Conservation (phyloP, 495 filamentous ascomycete species). For the Lophiotrema nucula region DNA sequence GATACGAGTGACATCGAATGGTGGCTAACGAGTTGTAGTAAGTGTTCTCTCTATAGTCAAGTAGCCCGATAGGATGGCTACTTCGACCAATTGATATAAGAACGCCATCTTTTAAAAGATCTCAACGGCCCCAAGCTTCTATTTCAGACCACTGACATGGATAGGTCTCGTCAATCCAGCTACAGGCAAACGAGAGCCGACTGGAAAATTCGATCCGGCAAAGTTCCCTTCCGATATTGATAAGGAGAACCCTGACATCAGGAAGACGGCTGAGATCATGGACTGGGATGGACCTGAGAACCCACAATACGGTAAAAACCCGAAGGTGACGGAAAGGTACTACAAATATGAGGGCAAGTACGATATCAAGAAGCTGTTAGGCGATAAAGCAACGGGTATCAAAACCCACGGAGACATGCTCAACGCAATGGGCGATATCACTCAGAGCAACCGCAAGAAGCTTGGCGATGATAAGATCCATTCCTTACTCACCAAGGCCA, state of each 20-base stretch:
- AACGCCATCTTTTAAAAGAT: too few species aligned
- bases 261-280: neutral
- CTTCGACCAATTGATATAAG: too few species aligned
- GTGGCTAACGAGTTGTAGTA: too few species aligned
- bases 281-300: neutral
- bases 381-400: neutral
- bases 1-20: too few species aligned
- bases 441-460: neutral
- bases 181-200: too few species aligned
- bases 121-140: too few species aligned
- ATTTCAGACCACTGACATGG: too few species aligned
- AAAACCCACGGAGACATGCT: neutral
- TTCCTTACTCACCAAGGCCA: neutral
- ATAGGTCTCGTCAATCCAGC: too few species aligned
- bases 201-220: neutral
- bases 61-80: too few species aligned
- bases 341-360: neutral
- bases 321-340: neutral
- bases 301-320: neutral
- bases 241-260: neutral
- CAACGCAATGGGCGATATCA: neutral
- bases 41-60: too few species aligned
- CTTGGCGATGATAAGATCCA: neutral
- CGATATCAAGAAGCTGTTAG: neutral
- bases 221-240: neutral